Conservation (phyloP, 371 early-diverging fungal genomes). For the Mortierella sp. region DNA sequence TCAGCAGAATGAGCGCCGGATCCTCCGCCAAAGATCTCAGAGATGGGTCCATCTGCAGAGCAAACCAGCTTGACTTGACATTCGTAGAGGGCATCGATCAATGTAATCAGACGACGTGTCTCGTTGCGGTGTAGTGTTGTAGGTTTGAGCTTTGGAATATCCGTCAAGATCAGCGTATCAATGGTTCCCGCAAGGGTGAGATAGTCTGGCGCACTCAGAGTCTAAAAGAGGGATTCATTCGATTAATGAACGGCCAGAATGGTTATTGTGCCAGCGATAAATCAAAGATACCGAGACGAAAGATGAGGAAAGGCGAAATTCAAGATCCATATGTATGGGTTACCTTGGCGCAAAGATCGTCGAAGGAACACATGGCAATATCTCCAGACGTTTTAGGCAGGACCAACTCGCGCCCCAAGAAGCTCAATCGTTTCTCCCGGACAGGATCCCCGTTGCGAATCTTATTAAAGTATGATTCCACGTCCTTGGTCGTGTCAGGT, state of each 20-base stretch:
- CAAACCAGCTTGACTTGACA: conserved; percentile 73
- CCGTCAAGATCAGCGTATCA: conserved; percentile 81
- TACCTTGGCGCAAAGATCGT: conserved; percentile 83
- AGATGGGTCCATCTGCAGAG: conserved; percentile 74
- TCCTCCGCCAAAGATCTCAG: conserved; percentile 69
- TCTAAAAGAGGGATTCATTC: conserved; percentile 22
- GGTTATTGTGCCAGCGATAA: no score
- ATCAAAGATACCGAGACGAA: no score
- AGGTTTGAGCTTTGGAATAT: conserved; percentile 80
- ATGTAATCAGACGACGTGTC: no score
- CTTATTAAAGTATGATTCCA: conserved; percentile 16
- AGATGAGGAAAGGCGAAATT: not conserved
- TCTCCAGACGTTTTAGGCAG: conserved; percentile 73
- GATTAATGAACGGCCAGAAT: not conserved
- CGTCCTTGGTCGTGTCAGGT: conserved; percentile 61
- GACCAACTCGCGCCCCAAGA: conserved; percentile 77
- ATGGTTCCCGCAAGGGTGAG: conserved; percentile 79
- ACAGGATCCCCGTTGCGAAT: conserved; percentile 48
- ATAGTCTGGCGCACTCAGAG: conserved; percentile 92
- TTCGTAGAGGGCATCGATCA: conserved; percentile 69
- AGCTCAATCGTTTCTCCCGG: conserved; percentile 60
- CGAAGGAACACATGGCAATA: conserved; percentile 82
- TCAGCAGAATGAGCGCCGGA: conserved; percentile 5
- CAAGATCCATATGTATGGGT: not conserved
- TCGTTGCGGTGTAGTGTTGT: no score